These are phyloP conservation scores for Closterium sp. DNA, from an alignment of 139 green algal species.

Conservation along the genomic window DNA sequence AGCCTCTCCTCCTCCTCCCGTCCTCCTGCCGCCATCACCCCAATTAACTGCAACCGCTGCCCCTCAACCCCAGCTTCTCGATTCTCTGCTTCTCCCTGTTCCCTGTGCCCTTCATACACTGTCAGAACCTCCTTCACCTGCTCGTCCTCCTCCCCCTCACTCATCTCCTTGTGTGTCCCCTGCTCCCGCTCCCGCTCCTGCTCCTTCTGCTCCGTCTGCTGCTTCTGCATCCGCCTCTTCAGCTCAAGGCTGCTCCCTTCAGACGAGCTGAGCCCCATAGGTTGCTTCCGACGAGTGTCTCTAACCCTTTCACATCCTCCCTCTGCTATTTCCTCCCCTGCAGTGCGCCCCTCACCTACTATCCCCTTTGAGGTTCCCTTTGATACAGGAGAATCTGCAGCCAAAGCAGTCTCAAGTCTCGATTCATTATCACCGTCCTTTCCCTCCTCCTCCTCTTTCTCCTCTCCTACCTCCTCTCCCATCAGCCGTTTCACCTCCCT, in stretches of 20 bases:
- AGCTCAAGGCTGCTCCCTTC: too few species aligned
- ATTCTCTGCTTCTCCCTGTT: background rate
- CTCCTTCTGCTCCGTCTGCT: background rate
- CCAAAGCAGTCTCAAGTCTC: background rate
- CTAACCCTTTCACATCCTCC: background rate
- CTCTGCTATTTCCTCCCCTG: background rate
- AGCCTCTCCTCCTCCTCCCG: background rate
- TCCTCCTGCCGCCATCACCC: background rate
- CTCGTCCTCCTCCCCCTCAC: background rate
- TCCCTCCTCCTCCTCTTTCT: background rate
- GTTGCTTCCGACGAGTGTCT: background rate
- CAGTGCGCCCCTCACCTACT: background rate
- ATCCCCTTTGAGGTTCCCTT: background rate
- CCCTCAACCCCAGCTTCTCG: background rate
- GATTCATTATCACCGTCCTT: background rate
- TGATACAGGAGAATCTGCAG: background rate
- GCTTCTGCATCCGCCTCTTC: too few species aligned
- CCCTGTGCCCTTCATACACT: background rate
- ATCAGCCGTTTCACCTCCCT: background rate
- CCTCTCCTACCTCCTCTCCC: background rate
- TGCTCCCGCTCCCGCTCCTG: background rate
- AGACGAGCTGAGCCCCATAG: too few species aligned
- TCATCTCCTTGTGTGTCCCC: background rate
- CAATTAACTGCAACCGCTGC: background rate
- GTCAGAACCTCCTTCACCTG: background rate